Percentiles rank a stretch among this genome's conserved stretches.
Evolutionary conservation across 371 early-diverging fungal genomes (phyloP).

Genomic region (Syncephalastrum racemosum): DNA sequence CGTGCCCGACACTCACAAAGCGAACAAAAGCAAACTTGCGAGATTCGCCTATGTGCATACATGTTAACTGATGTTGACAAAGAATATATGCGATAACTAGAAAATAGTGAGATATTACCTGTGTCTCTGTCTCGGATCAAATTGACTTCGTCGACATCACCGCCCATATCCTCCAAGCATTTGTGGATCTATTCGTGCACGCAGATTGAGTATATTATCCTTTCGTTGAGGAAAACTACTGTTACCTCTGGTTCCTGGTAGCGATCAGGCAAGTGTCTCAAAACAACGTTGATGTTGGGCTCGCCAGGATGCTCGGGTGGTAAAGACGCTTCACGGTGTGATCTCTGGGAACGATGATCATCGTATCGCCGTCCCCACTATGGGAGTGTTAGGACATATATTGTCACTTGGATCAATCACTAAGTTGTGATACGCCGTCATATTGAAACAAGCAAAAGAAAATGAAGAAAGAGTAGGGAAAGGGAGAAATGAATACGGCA

Average conservation of each 20-base stretch:
- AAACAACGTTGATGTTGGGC: slow-evolving; percentile 52
- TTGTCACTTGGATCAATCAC: too few relatives aligned
- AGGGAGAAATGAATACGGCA: too few relatives aligned
- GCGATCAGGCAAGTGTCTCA: slow-evolving; percentile 44
- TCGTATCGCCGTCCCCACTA: too few relatives aligned
- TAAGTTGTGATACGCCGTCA: too few relatives aligned
- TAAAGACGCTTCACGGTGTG: too few relatives aligned
- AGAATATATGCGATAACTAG: neutral
- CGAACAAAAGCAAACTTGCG: slow-evolving; percentile 65
- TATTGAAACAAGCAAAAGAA: too few relatives aligned
- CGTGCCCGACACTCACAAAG: slow-evolving; percentile 65
- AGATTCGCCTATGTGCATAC: slow-evolving; percentile 41
- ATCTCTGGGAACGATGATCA: too few relatives aligned
- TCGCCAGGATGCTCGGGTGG: neutral
- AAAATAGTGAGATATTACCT: slow-evolving; percentile 22
- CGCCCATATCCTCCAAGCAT: slow-evolving; percentile 24
- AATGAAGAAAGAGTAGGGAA: too few relatives aligned
- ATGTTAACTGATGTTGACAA: too few relatives aligned
- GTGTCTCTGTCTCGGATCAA: slow-evolving; percentile 54
- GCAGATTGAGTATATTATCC: neutral
- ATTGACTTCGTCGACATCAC: slow-evolving; percentile 36
- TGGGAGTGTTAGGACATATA: too few relatives aligned
- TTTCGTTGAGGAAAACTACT: neutral
- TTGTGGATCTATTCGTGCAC: slow-evolving; percentile 24
- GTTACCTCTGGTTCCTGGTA: slow-evolving; percentile 46